These are phyloP conservation scores for Citrus trifoliata DNA, from an alignment of 345 rosid genomes.

Conservation along the genomic window DNA sequence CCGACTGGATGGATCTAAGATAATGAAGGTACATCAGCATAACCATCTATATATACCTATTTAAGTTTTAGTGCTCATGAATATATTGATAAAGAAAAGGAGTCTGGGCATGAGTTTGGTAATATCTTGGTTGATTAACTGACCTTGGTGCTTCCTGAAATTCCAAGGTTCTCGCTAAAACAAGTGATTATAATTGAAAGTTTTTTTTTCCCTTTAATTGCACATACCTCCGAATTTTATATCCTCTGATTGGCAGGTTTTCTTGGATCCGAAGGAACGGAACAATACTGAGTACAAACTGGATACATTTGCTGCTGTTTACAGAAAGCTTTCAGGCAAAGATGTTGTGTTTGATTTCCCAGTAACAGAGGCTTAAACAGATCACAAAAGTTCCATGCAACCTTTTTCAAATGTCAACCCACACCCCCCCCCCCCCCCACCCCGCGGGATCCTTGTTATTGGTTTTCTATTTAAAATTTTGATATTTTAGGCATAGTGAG, in stretches of 20 bases:
- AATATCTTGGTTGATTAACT: background rate
- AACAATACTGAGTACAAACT: constrained; percentile 81
- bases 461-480: constrained; percentile 21
- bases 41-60: background rate
- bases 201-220: background rate
- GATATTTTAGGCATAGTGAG: constrained; percentile 12
- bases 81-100: background rate
- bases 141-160: background rate
- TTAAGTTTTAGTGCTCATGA: background rate
- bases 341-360: constrained; percentile 82
- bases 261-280: constrained; percentile 79
- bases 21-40: constrained; percentile 55
- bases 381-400: background rate
- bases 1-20: constrained; percentile 77
- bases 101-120: background rate
- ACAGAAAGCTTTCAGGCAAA: constrained; percentile 81
- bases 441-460: background rate
- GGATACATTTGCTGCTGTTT: constrained; percentile 72
- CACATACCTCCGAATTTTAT: background rate
- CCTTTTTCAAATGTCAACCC: background rate
- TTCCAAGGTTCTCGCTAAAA: background rate
- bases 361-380: constrained; percentile 46
- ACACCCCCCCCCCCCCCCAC: no score
- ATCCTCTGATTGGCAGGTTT: constrained; percentile 34
- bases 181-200: background rate